Conservation (phyloP, 108 stramenopile species). For the Skeletonema grethae region DNA sequence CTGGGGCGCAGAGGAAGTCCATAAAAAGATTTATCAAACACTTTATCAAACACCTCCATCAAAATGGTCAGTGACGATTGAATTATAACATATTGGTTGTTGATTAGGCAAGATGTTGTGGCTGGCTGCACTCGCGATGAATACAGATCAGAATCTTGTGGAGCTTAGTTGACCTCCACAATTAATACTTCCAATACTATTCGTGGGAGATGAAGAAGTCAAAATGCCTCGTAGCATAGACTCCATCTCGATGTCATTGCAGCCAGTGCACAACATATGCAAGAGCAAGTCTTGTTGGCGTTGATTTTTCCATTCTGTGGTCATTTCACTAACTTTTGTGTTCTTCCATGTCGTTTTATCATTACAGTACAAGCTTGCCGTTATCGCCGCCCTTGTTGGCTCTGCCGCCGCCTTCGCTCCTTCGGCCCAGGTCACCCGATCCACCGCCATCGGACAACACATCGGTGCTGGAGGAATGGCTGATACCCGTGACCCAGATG, state of each 20-base stretch:
- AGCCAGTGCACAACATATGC: neutral
- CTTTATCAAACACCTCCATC: neutral
- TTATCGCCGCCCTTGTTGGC: constrained; percentile 1
- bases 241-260: too few species aligned
- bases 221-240: too few species aligned
- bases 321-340: neutral
- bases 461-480: constrained; percentile 74
- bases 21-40: neutral
- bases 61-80: neutral
- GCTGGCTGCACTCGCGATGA: neutral
- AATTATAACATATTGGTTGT: neutral
- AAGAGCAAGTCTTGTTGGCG: neutral
- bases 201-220: too few species aligned
- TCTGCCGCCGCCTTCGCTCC: constrained; percentile 5
- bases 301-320: neutral
- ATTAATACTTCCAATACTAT: too few species aligned
- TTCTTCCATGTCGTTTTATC: neutral
- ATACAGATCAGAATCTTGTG: neutral
- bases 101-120: neutral
- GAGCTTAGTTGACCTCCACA: too few species aligned
- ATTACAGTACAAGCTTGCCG: constrained; percentile 5
- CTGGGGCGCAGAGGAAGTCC: too few species aligned
- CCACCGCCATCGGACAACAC: constrained; percentile 14
- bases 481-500: constrained; percentile 73
- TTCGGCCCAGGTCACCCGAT: neutral